Conservation (phyloP, 2,329 filamentous ascomycete species). For the Westerdykella ornata region DNA sequence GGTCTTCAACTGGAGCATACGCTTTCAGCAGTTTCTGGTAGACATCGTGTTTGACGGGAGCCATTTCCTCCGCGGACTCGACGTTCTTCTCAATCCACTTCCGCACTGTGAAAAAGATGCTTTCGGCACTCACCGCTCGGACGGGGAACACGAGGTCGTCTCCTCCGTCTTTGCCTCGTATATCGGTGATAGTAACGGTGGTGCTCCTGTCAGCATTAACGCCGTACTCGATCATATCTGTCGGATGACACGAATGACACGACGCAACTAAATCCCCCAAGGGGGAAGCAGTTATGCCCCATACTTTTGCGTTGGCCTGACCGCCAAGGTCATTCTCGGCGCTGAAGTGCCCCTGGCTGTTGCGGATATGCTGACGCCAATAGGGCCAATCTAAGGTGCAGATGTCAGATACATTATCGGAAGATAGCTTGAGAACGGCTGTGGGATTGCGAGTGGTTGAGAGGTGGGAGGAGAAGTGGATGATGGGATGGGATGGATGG, state of each 20-base stretch:
- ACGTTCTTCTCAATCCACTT: slow-evolving; percentile 30
- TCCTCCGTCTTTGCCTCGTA: slow-evolving; percentile 10
- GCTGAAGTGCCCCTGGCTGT: slow-evolving; percentile 41
- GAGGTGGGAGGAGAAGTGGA: slow-evolving; percentile 37
- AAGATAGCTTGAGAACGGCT: slow-evolving; percentile 22
- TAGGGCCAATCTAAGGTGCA: slow-evolving; percentile 13
- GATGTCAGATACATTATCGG: slow-evolving; percentile 6
- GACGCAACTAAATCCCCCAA: slow-evolving; percentile 44
- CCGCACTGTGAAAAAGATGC: slow-evolving; percentile 27
- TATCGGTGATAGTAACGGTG: slow-evolving; percentile 29
- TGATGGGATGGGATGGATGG: slow-evolving; percentile 8
- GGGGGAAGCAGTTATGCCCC: slow-evolving; percentile 48
- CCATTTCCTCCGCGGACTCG: slow-evolving; percentile 19
- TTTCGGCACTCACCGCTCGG: slow-evolving; percentile 25
- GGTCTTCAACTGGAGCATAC: slow-evolving; percentile 9
- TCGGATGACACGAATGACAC: slow-evolving; percentile 50
- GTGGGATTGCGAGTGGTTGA: slow-evolving; percentile 31
- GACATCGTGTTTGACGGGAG: slow-evolving; percentile 18
- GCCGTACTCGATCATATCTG: slow-evolving; percentile 52
- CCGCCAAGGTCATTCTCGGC: slow-evolving; percentile 46
- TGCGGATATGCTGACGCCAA: slow-evolving; percentile 39
- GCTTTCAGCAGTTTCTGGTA: slow-evolving; percentile 15
- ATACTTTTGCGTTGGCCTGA: slow-evolving; percentile 45
- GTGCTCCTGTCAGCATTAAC: slow-evolving; percentile 43
- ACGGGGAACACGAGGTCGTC: slow-evolving; percentile 14